These are phyloP conservation scores for Catenaria anguillulae DNA, from an alignment of 371 early-diverging fungal species.

Conservation along the genomic window DNA sequence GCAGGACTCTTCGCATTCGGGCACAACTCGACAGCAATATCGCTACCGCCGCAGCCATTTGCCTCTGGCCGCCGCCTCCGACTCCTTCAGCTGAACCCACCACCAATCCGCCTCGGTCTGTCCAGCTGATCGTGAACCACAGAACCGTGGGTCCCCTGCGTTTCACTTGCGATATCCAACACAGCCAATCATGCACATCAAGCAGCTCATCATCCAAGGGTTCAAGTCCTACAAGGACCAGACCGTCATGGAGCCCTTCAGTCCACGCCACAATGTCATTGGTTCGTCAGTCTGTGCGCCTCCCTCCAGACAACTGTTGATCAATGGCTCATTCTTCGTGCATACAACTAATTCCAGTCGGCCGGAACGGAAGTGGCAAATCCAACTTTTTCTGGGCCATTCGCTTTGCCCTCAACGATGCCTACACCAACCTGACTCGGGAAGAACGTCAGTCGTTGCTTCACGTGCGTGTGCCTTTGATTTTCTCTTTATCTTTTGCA, in stretches of 20 bases:
- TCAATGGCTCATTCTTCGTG: too few species aligned
- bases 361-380: constrained; percentile 98
- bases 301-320: constrained; percentile 48
- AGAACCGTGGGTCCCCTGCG: too few species aligned
- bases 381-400: constrained; percentile 97
- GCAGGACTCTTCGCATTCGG: too few species aligned
- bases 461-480: constrained; percentile 62
- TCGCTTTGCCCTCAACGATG: constrained; percentile 91
- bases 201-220: constrained; percentile 83
- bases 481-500: background rate
- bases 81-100: too few species aligned
- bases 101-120: too few species aligned
- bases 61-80: too few species aligned
- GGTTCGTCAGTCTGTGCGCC: too few species aligned
- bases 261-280: constrained; percentile 84
- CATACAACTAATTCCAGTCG: constrained; percentile 65
- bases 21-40: too few species aligned
- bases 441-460: constrained; percentile 89
- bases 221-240: constrained; percentile 98
- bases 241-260: constrained; percentile 79
- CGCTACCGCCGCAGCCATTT: too few species aligned
- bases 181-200: background rate
- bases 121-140: too few species aligned
- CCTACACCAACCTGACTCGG: constrained; percentile 73
- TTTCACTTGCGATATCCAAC: too few species aligned